Percentiles rank a stretch among this genome's conserved stretches.
Evolutionary conservation across 2,329 filamentous ascomycete species (phyloP).

Genomic region (Ascochyta viciae-villosae): DNA sequence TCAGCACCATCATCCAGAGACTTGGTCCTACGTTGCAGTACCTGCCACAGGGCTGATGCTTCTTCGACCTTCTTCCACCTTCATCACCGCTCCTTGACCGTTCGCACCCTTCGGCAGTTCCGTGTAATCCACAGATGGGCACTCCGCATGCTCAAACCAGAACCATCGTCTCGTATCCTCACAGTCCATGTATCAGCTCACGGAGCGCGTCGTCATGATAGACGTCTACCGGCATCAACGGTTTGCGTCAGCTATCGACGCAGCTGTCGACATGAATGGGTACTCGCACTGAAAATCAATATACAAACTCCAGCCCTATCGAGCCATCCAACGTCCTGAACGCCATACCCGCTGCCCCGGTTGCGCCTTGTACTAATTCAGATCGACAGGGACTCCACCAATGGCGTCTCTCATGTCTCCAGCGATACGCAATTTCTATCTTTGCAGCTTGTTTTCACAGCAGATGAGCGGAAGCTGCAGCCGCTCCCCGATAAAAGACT

Average conservation of each 20-base stretch:
- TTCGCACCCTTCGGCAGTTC: conserved; percentile 4
- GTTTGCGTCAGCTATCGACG: background rate
- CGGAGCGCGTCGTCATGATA: background rate
- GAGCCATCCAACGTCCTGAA: background rate
- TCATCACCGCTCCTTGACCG: conserved; percentile 5
- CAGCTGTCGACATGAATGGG: background rate
- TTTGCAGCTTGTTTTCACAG: too few relatives aligned
- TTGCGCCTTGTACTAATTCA: background rate
- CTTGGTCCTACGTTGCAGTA: conserved; percentile 3
- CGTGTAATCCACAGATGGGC: conserved; percentile 8
- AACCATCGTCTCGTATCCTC: conserved; percentile 2
- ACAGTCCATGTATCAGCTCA: conserved; percentile 5
- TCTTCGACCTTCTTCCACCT: background rate
- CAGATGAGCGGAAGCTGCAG: too few relatives aligned
- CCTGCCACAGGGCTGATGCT: conserved; percentile 18
- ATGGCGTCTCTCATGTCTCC: background rate
- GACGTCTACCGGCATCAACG: background rate
- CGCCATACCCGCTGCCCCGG: conserved; percentile 9
- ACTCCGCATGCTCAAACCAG: conserved; percentile 5
- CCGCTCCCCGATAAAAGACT: too few relatives aligned
- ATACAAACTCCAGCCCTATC: background rate
- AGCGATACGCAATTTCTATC: too few relatives aligned
- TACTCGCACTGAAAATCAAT: conserved; percentile 1
- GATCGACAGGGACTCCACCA: conserved; percentile 1
- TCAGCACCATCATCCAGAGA: background rate